phyloP scores from a whole-genome alignment of 164 flowering plant genomes.

The Vitis riparia region DNA sequence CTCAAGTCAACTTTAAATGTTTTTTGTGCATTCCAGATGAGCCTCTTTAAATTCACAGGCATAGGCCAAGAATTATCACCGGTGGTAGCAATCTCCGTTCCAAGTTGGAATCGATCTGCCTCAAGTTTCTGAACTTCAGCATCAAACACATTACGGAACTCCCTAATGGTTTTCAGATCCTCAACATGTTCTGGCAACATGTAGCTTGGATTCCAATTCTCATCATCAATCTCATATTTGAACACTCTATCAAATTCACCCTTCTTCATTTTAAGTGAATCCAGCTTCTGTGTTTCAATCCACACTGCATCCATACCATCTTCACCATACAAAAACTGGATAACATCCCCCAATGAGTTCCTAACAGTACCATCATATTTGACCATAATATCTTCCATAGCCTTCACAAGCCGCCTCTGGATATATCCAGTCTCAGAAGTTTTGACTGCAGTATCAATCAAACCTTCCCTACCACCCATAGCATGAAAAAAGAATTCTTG shows the following conservation, averaged over 20 bases:
- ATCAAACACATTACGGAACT: constrained; percentile 89
- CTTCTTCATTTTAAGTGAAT: constrained; percentile 87
- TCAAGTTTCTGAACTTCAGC: constrained; percentile 94
- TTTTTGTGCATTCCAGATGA: constrained; percentile 94
- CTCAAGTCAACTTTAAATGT: constrained; percentile 87
- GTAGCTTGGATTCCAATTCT: constrained; percentile 82
- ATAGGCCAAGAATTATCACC: constrained; percentile 92
- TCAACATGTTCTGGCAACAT: constrained; percentile 85
- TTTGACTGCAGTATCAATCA: constrained; percentile 97
- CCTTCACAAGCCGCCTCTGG: constrained; percentile 94
- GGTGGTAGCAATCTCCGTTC: constrained; percentile 90
- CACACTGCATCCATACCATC: constrained; percentile 99
- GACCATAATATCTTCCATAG: constrained; percentile 99
- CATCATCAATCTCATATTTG: constrained; percentile 78
- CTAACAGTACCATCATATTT: constrained; percentile 99
- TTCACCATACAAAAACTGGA: constrained; percentile 96
- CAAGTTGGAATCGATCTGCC: constrained; percentile 84
- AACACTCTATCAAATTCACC: constrained; percentile 65
- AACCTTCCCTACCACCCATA: constrained; percentile 99
- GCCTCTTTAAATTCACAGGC: constrained; percentile 94
- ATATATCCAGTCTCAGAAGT: constrained; percentile 99
- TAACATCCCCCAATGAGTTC: constrained; percentile 94
- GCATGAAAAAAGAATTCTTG: constrained; percentile 99
- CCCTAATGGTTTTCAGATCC: constrained; percentile 82
- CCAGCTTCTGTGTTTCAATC: constrained; percentile 92